Evolutionary conservation across 305 asterid genomes (phyloP).

Genomic region (Fraxinus dipetala): DNA sequence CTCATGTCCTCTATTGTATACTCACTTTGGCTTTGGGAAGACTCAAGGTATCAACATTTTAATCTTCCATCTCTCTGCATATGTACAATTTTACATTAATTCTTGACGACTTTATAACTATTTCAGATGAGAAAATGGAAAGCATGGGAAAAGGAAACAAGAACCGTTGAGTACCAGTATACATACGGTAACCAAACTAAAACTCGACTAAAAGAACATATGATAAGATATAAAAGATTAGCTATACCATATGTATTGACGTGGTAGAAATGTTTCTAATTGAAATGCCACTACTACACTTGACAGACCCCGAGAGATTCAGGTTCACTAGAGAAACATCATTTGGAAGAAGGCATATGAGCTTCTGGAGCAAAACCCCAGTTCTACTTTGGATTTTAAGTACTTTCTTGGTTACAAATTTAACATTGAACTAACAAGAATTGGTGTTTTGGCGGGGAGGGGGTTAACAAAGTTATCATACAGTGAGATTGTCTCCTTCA

Average conservation of each 20-base stretch:
- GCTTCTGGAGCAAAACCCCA: too few relatives aligned
- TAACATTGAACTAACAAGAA: not conserved
- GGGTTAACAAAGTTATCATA: not conserved
- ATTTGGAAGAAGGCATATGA: too few relatives aligned
- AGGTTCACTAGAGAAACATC: too few relatives aligned
- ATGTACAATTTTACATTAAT: too few relatives aligned
- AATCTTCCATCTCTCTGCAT: not conserved
- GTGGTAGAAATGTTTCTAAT: not conserved
- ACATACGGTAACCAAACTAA: slow-evolving; percentile 46
- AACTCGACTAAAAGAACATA: too few relatives aligned
- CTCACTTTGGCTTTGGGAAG: too few relatives aligned
- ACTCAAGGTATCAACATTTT: too few relatives aligned
- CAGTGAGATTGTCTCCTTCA: not conserved
- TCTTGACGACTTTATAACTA: not conserved
- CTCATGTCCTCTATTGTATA: too few relatives aligned
- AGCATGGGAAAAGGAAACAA: slow-evolving; percentile 72
- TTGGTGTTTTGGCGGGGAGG: not conserved
- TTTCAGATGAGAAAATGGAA: slow-evolving; percentile 79
- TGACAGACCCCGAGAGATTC: not conserved
- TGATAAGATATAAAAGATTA: too few relatives aligned
- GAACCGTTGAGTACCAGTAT: slow-evolving; percentile 65
- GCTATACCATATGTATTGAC: not conserved
- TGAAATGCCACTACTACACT: not conserved
- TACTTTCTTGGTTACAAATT: not conserved
- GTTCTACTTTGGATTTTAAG: slow-evolving; percentile 13